Base-by-base conservation (phyloP, 192 early-diverging fungal genomes). In the Chytriomyces sp. region DNA sequence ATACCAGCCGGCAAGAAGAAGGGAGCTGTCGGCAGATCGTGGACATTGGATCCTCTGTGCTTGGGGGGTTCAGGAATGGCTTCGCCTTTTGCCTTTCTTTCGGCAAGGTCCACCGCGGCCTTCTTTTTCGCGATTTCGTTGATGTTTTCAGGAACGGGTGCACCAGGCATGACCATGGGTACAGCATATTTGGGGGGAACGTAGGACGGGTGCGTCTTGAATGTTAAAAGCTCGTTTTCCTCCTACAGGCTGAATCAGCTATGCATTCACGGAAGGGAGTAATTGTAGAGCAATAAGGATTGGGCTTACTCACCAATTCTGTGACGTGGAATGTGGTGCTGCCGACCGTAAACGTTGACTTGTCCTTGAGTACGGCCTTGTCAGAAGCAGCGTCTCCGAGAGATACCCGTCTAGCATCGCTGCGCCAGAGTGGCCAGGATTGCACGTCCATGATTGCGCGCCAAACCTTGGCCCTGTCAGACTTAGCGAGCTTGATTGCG, bases 141-240 rank as follows among this genome's bases (percentile, higher is more conserved):
- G 33, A 69, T 69, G 53, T 69, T 69, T 54, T 33, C 67, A 2
- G 67, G 34, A 3, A 69, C 55, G 3, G 67, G 67, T 22, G 67
- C 67, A 0, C 67, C 67, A 19, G n/a, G 28, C 30, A 69, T 54
- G 52, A 69, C 67, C 52, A 69, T 32, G 3, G 67, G 67, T n/a
- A 39, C 8, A 28, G 67, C 67, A 37, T 69, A 69, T 38, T 69
- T 7, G 19, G n/a, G 19, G 3, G 67, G 67, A 7, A 12, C 30
- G 67, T 69, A 69, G 19, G 30, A 17, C 4, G 67, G 67, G 67
- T 69, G 52, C 2, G 67, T 69, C 7, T 22, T 14, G 32, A 33
- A 58, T 25, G 34, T 34, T 7, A 69, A 31, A n/a, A 52, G 31
- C 2, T 8, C 6, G 4, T 33, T 31, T 22, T 54, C 10, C 7